phyloP scores from a whole-genome alignment of 148 eudicot species.

The Nyssa sinensis region DNA sequence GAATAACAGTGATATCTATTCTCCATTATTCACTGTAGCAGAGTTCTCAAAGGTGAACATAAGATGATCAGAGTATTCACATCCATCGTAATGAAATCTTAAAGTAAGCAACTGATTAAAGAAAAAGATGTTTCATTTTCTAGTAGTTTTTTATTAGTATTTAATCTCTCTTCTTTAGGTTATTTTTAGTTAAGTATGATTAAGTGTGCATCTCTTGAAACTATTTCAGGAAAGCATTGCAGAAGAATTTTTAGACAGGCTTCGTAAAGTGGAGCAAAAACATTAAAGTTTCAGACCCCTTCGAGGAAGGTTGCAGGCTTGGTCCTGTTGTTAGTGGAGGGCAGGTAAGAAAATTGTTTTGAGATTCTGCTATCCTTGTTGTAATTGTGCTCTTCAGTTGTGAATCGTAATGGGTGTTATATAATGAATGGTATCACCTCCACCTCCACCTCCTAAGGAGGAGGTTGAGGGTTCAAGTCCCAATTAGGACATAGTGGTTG shows the following conservation, averaged over 20 bases:
- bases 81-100: neutral
- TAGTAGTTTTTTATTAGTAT: neutral
- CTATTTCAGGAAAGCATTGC: constrained; percentile 86
- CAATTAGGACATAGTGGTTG: too few species aligned
- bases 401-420: neutral
- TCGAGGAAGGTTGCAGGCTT: constrained; percentile 93
- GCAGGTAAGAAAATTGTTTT: constrained; percentile 50
- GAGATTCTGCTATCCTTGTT: neutral
- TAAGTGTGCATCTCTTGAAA: neutral
- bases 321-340: constrained; percentile 93
- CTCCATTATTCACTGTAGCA: neutral
- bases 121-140: neutral
- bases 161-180: neutral
- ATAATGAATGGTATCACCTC: too few species aligned
- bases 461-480: too few species aligned
- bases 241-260: constrained; percentile 70
- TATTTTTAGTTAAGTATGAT: neutral
- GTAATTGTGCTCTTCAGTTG: neutral
- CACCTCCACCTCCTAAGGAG: too few species aligned
- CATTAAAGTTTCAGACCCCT: constrained; percentile 89
- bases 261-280: constrained; percentile 81
- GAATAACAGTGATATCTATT: neutral
- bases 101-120: neutral
- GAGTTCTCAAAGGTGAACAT: too few species aligned
- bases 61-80: too few species aligned